A percentile compares a stretch with the other conserved stretches of the same genome.
Evolutionary conservation across 1,139 yeast species (phyloP).

Genomic region (Zygoascus hellenicus): DNA sequence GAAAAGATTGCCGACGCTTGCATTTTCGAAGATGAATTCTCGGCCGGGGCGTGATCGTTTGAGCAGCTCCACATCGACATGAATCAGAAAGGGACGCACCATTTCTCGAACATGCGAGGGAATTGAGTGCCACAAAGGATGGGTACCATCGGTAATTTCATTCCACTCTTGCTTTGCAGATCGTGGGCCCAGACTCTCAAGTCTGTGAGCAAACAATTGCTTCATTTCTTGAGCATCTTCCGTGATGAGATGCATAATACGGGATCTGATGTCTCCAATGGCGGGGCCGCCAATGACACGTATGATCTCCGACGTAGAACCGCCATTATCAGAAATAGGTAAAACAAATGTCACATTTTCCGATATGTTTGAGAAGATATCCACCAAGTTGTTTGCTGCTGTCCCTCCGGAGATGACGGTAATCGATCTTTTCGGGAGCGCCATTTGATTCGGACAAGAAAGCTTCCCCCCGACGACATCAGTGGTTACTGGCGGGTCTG

Average conservation of each 20-base stretch:
- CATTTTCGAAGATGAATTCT: slow-evolving; percentile 64
- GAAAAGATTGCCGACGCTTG: slow-evolving; percentile 80
- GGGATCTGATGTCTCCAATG: slow-evolving; percentile 82
- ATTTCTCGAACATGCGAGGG: slow-evolving; percentile 65
- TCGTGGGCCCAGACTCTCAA: slow-evolving; percentile 37
- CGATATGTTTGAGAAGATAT: slow-evolving; percentile 40
- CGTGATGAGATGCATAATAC: slow-evolving; percentile 69
- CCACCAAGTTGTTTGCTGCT: slow-evolving; percentile 61
- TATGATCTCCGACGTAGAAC: slow-evolving; percentile 87
- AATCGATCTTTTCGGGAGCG: too few relatives aligned
- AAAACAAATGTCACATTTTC: slow-evolving; percentile 54
- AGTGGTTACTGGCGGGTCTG: background rate
- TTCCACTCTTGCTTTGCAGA: slow-evolving; percentile 71
- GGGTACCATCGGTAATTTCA: slow-evolving; percentile 72
- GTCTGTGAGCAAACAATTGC: slow-evolving; percentile 52
- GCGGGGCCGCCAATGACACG: slow-evolving; percentile 93
- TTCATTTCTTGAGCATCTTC: slow-evolving; percentile 37
- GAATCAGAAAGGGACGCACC: slow-evolving; percentile 69
- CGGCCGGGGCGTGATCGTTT: slow-evolving; percentile 57
- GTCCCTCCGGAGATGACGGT: slow-evolving; percentile 62
- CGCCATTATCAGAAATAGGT: slow-evolving; percentile 92
- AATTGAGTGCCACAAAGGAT: slow-evolving; percentile 58
- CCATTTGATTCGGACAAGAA: too few relatives aligned
- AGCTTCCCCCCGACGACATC: too few relatives aligned
- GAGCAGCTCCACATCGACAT: slow-evolving; percentile 69